Conservation (phyloP, 257 asterid species). For the Apocynum venetum region DNA sequence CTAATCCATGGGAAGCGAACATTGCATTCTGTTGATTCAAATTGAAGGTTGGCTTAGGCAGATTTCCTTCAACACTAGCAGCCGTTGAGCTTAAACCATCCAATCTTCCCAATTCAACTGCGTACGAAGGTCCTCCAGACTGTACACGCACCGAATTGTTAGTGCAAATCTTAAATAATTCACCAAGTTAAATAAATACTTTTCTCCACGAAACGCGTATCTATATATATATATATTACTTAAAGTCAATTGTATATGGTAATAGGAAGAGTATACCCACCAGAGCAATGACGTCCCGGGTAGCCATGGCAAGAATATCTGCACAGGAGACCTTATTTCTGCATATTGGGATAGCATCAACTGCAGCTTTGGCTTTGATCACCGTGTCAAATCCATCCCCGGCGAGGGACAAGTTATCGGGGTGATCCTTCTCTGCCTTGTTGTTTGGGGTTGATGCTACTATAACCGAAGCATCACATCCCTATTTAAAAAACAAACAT, state of each 20-base stretch:
- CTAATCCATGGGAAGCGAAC: slow-evolving; percentile 55
- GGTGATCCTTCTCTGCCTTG: slow-evolving; percentile 77
- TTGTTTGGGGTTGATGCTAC: slow-evolving; percentile 58
- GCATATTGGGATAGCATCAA: slow-evolving; percentile 55
- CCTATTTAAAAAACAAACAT: slow-evolving; percentile 29
- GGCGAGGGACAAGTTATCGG: slow-evolving; percentile 81
- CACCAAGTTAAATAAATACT: too few relatives aligned
- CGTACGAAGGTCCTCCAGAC: slow-evolving; percentile 79
- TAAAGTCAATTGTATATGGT: too few relatives aligned
- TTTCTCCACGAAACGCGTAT: too few relatives aligned
- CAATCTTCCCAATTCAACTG: slow-evolving; percentile 75
- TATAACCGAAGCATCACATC: slow-evolving; percentile 81
- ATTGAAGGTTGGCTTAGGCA: slow-evolving; percentile 66
- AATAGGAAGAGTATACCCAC: slow-evolving; percentile 23
- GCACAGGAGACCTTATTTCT: slow-evolving; percentile 81
- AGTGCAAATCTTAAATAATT: not conserved
- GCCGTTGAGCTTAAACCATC: slow-evolving; percentile 73
- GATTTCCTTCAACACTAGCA: slow-evolving; percentile 57
- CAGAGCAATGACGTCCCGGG: slow-evolving; percentile 72
- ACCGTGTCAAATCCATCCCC: slow-evolving; percentile 96
- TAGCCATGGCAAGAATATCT: slow-evolving; percentile 79
- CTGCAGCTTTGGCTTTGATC: slow-evolving; percentile 77
- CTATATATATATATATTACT: too few relatives aligned
- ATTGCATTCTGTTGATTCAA: slow-evolving; percentile 56
- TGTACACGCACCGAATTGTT: slow-evolving; percentile 13